These are phyloP conservation scores for Sambucus nigra DNA, from an alignment of 129 eudicot genomes.

Conservation along the genomic window DNA sequence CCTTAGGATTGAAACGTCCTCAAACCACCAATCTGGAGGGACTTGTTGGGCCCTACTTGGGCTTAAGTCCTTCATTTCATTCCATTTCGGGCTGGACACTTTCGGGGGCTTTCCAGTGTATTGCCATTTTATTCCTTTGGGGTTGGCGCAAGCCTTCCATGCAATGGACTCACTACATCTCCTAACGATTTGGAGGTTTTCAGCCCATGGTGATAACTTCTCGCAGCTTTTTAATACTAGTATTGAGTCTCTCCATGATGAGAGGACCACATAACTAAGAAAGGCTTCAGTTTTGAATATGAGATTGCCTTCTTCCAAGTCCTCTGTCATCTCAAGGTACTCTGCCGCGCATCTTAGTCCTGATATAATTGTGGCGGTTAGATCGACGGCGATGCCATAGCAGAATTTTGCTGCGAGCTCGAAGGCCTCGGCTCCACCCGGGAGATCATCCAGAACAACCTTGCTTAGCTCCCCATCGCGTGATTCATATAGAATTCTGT, in stretches of 20 bases:
- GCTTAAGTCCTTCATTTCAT: conserved; percentile 60
- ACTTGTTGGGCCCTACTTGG: conserved; percentile 51
- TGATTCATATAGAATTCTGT: conserved; percentile 61
- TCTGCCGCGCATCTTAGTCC: conserved; percentile 87
- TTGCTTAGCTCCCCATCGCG: conserved; percentile 42
- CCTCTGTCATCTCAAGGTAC: conserved; percentile 93
- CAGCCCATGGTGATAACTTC: conserved; percentile 82
- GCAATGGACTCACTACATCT: conserved; percentile 87
- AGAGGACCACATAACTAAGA: conserved; percentile 64
- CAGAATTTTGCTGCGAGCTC: conserved; percentile 90
- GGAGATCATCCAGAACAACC: conserved; percentile 55
- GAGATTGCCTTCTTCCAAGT: conserved; percentile 86
- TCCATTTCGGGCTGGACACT: conserved; percentile 71
- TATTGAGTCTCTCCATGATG: conserved; percentile 90
- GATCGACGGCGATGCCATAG: conserved; percentile 68
- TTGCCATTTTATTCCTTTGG: conserved; percentile 72
- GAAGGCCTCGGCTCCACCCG: conserved; percentile 79
- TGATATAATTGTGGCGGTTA: conserved; percentile 60
- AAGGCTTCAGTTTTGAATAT: conserved; percentile 90
- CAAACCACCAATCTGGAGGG: conserved; percentile 95
- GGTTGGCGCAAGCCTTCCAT: conserved; percentile 84
- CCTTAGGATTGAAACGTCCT: conserved; percentile 60
- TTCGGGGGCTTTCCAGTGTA: conserved; percentile 72
- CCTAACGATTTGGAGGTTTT: conserved; percentile 84
- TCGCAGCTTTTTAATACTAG: conserved; percentile 71